Base-by-base conservation (phyloP, 148 eudicot species). In the Vaccinium vitisidaea region DNA sequence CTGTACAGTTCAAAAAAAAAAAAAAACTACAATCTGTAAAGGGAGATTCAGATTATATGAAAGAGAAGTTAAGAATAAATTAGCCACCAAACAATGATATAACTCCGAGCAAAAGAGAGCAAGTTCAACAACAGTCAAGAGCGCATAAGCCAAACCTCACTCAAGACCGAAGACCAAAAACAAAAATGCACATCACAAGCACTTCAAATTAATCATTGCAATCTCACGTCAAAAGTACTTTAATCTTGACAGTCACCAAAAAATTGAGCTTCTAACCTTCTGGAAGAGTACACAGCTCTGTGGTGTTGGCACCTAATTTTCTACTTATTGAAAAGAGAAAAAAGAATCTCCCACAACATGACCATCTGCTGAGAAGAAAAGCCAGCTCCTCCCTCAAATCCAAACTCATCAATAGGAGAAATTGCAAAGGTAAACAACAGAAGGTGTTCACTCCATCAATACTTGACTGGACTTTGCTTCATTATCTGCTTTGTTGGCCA, bases 401-500 rank as follows among this genome's bases (percentile, higher is more conserved):
- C 30, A 36, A 82, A 30, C 79, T 82, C 50, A 13, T 21, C 9
- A 73, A 53, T 36, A 16, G 56, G 18, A 70, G 78, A 82, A 73
- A 82, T 21, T 69, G 59, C 52, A 8, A 21, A 53, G 16, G 36
- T 12, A 73, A 83, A 54, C 69, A 54, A 54, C 54, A n/a, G 16
- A 74, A 83, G 39, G 36, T 46, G 56, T 54, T 83, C 59, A 83
- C 54, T 75, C 86, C 19, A 16, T 67, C 11, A 19, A 67, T 50
- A 43, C 80, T 81, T 67, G 85, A 67, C 21, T 69, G 27, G 83
- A 83, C 74, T 83, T 85, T 27, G 6, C 86, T 76, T 87, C 61
- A 65, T 54, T 76, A 75, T 86, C 91, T 49, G 67, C 87, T 80
- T 81, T 88, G 13, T 79, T 80, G 69, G 88, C 82, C 75, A n/a